Conservation (phyloP, 139 green algal species). For the Edaphochlamys debaryana region DNA sequence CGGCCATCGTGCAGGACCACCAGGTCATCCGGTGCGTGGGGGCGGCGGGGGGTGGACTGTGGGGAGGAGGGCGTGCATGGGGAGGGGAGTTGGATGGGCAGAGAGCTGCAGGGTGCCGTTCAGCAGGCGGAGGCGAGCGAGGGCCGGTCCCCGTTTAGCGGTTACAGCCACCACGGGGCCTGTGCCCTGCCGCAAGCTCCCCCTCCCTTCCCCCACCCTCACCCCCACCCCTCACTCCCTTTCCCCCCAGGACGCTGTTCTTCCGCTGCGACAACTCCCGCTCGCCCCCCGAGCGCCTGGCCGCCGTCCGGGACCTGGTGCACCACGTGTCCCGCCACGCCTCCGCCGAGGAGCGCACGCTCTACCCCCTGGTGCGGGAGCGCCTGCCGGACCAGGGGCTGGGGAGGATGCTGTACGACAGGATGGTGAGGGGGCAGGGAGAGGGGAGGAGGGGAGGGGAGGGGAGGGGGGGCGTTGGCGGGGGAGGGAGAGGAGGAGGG, state of each 20-base stretch:
- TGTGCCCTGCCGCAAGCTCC: no score
- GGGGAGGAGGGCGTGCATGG: background rate
- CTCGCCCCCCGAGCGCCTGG: no score
- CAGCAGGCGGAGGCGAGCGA: background rate
- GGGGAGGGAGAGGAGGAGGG: no score
- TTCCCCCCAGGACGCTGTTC: no score
- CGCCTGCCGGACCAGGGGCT: background rate
- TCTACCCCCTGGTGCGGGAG: slow-evolving; percentile 32
- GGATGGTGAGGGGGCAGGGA: no score
- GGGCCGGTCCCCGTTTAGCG: background rate
- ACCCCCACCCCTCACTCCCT: no score
- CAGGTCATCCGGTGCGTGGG: slow-evolving; percentile 6
- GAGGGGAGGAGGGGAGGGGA: no score
- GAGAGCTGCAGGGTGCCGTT: background rate
- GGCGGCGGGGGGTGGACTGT: background rate
- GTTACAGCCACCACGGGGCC: no score
- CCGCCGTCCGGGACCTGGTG: slow-evolving; percentile 26
- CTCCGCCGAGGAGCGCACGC: slow-evolving; percentile 39
- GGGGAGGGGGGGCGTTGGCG: no score
- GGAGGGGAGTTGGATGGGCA: background rate
- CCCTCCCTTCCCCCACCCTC: background rate
- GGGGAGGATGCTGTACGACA: slow-evolving; percentile 41
- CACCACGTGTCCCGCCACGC: slow-evolving; percentile 35
- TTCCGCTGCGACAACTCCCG: no score
- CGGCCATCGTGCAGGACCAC: slow-evolving; percentile 13